Evolutionary conservation across 257 asterid species (phyloP).

Genomic region (Solanum dulcamara): DNA sequence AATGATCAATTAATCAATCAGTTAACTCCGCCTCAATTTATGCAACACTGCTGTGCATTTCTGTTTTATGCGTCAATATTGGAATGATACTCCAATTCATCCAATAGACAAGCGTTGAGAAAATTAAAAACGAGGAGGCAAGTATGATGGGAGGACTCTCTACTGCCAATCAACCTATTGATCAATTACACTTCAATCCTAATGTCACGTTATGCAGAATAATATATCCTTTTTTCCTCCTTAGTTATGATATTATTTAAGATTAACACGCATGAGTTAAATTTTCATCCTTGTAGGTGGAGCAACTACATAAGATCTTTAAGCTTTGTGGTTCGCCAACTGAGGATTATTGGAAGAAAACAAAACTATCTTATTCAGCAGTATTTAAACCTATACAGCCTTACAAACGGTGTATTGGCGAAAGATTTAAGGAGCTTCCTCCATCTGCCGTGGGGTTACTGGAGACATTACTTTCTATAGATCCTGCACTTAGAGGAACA

Average conservation of each 20-base stretch:
- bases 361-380: slow-evolving; percentile 32
- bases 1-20: background rate
- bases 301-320: slow-evolving; percentile 50
- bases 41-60: background rate
- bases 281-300: slow-evolving; percentile 28
- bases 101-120: background rate
- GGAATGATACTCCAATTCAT: background rate
- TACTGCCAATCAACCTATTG: background rate
- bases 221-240: background rate
- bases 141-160: background rate
- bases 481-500: slow-evolving; percentile 42
- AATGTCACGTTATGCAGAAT: background rate
- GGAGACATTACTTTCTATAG: slow-evolving; percentile 38
- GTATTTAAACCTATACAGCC: slow-evolving; percentile 41
- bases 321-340: slow-evolving; percentile 62
- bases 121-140: background rate
- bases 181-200: background rate
- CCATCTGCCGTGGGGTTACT: slow-evolving; percentile 26
- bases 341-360: slow-evolving; percentile 48
- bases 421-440: slow-evolving; percentile 37
- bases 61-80: background rate
- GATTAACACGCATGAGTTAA: background rate
- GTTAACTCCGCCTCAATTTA: background rate
- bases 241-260: background rate
- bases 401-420: slow-evolving; percentile 30